phyloP scores from a whole-genome alignment of 768 basidiomycete species.

The Naematelia encephala region DNA sequence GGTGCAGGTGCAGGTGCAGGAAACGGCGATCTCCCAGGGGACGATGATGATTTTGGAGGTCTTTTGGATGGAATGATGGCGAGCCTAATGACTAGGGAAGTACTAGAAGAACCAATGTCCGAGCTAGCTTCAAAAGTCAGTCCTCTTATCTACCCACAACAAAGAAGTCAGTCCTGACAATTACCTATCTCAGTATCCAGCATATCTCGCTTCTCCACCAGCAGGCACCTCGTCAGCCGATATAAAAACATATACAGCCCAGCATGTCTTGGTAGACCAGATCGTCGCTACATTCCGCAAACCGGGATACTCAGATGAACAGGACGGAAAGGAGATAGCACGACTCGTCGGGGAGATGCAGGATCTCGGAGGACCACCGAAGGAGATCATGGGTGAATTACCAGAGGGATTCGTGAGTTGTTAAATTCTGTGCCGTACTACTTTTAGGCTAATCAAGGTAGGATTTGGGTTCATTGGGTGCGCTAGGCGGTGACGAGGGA shows the following conservation, averaged over 20 bases:
- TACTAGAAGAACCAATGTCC: slow-evolving; percentile 49
- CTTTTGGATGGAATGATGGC: slow-evolving; percentile 52
- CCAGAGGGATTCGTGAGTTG: slow-evolving; percentile 50
- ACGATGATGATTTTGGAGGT: slow-evolving; percentile 38
- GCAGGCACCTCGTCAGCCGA: slow-evolving; percentile 27
- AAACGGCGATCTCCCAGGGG: slow-evolving; percentile 23
- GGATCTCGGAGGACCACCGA: slow-evolving; percentile 49
- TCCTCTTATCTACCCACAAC: background rate
- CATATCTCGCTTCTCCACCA: slow-evolving; percentile 46
- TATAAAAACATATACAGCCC: slow-evolving; percentile 36
- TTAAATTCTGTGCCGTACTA: background rate
- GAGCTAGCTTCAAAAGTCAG: slow-evolving; percentile 49
- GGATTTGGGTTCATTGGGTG: slow-evolving; percentile 16
- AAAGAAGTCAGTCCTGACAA: slow-evolving; percentile 2
- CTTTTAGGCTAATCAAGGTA: background rate
- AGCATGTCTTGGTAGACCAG: slow-evolving; percentile 34
- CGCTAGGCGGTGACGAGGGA: slow-evolving; percentile 34
- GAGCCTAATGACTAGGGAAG: slow-evolving; percentile 50
- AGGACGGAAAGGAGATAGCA: slow-evolving; percentile 34
- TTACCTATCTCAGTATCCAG: slow-evolving; percentile 46
- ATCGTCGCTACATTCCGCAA: slow-evolving; percentile 44
- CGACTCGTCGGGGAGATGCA: slow-evolving; percentile 46
- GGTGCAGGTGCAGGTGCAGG: slow-evolving; percentile 20
- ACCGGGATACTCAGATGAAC: slow-evolving; percentile 37
- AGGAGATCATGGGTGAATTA: slow-evolving; percentile 50